Evolutionary conservation across 202 grass and related monocot species (phyloP).

Genomic region (Thinopyrum obtusiflorum): DNA sequence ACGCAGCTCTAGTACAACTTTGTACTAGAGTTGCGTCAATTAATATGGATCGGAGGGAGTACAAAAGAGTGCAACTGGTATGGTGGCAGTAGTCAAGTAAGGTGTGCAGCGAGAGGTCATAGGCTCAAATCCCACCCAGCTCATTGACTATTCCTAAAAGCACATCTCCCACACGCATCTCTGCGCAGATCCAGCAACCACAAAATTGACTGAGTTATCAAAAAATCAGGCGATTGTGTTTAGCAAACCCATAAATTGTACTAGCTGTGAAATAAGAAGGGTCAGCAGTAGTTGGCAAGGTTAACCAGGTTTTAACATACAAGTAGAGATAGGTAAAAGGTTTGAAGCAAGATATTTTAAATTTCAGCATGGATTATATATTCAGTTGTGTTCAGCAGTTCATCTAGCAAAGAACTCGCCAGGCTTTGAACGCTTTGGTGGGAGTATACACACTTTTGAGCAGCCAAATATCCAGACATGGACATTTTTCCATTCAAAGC

Average conservation of each 20-base stretch:
- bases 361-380: not conserved
- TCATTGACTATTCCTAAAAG: not conserved
- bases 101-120: not conserved
- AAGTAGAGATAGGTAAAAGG: not conserved
- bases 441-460: not conserved
- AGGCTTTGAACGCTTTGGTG: not conserved
- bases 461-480: not conserved
- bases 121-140: not conserved
- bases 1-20: too few relatives aligned
- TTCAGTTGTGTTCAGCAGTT: constrained; percentile 3
- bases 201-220: not conserved
- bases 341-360: not conserved
- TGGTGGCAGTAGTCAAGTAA: not conserved
- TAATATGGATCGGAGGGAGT: too few relatives aligned
- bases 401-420: not conserved
- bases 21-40: too few relatives aligned
- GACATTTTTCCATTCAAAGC: not conserved
- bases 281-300: not conserved
- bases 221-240: not conserved
- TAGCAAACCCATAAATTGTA: not conserved
- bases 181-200: not conserved
- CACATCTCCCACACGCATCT: not conserved
- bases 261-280: not conserved
- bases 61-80: not conserved
- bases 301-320: constrained; percentile 14